Conservation (phyloP, 1,139 yeast species). For the Kodamaea suecica region DNA sequence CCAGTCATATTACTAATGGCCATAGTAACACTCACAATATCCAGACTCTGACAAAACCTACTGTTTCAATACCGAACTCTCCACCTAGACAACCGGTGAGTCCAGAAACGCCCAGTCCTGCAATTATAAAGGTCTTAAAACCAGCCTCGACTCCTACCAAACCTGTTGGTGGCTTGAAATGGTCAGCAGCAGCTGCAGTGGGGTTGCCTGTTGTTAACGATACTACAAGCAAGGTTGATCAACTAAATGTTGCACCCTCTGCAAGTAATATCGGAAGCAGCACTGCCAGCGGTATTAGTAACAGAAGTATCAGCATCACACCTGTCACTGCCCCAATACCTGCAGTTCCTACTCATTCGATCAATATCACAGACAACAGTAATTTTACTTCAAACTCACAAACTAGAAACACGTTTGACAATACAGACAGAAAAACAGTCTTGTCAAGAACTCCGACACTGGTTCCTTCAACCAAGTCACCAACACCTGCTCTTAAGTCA, state of each 20-base stretch:
- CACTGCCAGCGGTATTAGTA: background rate
- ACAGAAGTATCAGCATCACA: background rate
- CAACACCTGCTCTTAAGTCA: background rate
- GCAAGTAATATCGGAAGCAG: background rate
- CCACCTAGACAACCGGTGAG: conserved; percentile 14
- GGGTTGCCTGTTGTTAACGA: conserved; percentile 10
- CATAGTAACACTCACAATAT: background rate
- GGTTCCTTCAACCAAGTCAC: background rate
- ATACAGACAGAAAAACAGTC: background rate
- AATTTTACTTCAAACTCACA: background rate
- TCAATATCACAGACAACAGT: background rate
- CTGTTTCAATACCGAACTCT: conserved; percentile 10
- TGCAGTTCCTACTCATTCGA: background rate
- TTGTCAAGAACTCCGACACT: background rate
- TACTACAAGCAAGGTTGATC: too few species aligned
- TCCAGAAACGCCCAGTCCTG: conserved; percentile 16
- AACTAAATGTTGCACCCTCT: background rate
- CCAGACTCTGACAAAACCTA: background rate
- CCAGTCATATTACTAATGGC: background rate
- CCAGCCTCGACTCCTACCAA: conserved; percentile 68
- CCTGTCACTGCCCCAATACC: background rate
- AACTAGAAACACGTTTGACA: background rate
- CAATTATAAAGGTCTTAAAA: conserved; percentile 47
- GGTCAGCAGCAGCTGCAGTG: conserved; percentile 69
- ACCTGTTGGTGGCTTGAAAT: conserved; percentile 62